Conservation (phyloP, 2,329 filamentous ascomycete species). For the Colletotrichum destructivum region DNA sequence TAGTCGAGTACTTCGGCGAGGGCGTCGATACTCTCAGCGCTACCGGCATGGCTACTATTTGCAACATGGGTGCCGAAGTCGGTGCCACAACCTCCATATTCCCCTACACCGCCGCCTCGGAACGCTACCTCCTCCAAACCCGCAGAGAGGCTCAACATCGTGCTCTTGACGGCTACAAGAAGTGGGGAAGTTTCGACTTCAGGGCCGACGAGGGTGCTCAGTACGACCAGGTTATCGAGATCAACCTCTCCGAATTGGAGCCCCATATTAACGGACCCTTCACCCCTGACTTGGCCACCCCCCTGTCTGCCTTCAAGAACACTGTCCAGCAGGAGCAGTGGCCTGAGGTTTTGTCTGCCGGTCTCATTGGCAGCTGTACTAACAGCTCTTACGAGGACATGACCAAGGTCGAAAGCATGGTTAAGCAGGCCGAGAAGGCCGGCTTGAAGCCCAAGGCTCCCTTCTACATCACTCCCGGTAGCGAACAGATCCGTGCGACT, state of each 20-base stretch:
- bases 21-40: slow-evolving; percentile 91
- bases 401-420: slow-evolving; percentile 93
- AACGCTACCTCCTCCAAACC: slow-evolving; percentile 89
- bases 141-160: slow-evolving; percentile 68
- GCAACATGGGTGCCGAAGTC: slow-evolving; percentile 92
- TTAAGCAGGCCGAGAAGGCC: slow-evolving; percentile 91
- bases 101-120: slow-evolving; percentile 88
- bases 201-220: slow-evolving; percentile 84
- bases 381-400: slow-evolving; percentile 99
- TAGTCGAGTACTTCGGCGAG: slow-evolving; percentile 94
- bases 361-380: slow-evolving; percentile 97
- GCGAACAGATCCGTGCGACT: slow-evolving; percentile 96
- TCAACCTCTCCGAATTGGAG: slow-evolving; percentile 91
- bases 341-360: slow-evolving; percentile 92
- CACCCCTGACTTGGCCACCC: slow-evolving; percentile 94
- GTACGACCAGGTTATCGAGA: slow-evolving; percentile 92
- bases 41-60: slow-evolving; percentile 93
- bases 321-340: slow-evolving; percentile 88
- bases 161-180: slow-evolving; percentile 40
- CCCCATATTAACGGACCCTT: slow-evolving; percentile 98
- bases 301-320: slow-evolving; percentile 90
- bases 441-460: slow-evolving; percentile 90
- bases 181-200: slow-evolving; percentile 59
- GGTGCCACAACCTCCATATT: slow-evolving; percentile 97
- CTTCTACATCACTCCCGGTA: slow-evolving; percentile 97